Percentiles rank a stretch among this genome's conserved stretches.
Evolutionary conservation across 768 basidiomycete genomes (phyloP).

Genomic region (Sarcodon aspratus): DNA sequence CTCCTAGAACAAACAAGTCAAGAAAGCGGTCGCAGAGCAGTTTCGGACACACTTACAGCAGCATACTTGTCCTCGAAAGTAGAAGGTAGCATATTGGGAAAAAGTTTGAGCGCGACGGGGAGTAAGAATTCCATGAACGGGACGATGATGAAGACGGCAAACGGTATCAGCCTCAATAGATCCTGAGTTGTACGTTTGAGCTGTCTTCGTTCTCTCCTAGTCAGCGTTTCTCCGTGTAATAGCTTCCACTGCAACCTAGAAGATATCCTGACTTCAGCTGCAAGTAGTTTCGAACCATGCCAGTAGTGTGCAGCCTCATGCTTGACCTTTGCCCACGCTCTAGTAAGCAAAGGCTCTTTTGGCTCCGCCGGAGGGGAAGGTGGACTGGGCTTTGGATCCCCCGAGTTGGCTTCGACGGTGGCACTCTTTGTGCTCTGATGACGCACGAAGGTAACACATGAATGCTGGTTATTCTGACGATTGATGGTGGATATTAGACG

Average conservation of each 20-base stretch:
- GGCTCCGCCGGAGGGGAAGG: constrained; percentile 26
- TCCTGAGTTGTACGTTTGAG: constrained; percentile 90
- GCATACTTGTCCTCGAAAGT: constrained; percentile 98
- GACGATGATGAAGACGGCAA: constrained; percentile 88
- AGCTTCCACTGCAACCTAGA: constrained; percentile 84
- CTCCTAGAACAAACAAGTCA: constrained; percentile 38
- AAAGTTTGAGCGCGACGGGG: constrained; percentile 91
- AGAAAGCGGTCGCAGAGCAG: neutral
- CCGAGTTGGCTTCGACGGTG: constrained; percentile 14
- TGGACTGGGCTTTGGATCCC: constrained; percentile 36
- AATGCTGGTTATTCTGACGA: neutral
- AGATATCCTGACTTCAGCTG: constrained; percentile 89
- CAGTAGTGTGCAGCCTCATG: constrained; percentile 96
- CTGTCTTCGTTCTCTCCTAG: constrained; percentile 91
- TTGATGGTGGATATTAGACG: constrained; percentile 5
- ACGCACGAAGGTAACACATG: constrained; percentile 10
- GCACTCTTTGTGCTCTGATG: constrained; percentile 25
- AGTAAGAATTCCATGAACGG: constrained; percentile 98
- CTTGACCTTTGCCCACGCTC: constrained; percentile 89
- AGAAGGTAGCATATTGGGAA: constrained; percentile 97
- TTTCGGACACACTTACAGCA: constrained; percentile 42
- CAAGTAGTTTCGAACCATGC: constrained; percentile 90
- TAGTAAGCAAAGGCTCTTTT: constrained; percentile 34
- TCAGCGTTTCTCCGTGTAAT: constrained; percentile 81
- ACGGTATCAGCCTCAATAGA: constrained; percentile 85